phyloP scores from a whole-genome alignment of 2,329 filamentous ascomycete species.

The Diaporthe sp. region DNA sequence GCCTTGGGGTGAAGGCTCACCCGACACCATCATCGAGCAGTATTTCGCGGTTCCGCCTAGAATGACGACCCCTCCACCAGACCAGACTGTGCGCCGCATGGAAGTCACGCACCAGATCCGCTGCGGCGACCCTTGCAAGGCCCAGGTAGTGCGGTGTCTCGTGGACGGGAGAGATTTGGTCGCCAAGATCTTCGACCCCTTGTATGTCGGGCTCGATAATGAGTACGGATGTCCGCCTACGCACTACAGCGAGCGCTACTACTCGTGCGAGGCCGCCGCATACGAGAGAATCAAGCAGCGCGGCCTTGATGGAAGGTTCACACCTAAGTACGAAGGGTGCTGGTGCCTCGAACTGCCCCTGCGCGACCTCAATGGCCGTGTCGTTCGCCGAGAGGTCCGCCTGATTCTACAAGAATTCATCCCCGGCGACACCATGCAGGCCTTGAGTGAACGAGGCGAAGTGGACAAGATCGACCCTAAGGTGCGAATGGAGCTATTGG shows the following conservation, averaged over 20 bases:
- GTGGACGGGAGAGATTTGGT: background rate
- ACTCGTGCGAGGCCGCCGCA: constrained; percentile 11
- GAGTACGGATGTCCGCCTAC: background rate
- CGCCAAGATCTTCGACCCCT: constrained; percentile 22
- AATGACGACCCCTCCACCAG: background rate
- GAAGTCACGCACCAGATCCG: background rate
- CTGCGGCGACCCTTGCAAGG: background rate
- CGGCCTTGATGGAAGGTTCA: background rate
- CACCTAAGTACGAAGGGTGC: background rate
- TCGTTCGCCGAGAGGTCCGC: background rate
- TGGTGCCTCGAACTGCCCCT: constrained; percentile 5
- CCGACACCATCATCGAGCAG: background rate
- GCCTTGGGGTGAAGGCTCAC: background rate
- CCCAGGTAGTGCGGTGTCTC: background rate
- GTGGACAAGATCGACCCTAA: background rate
- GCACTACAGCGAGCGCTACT: background rate
- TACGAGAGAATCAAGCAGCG: background rate
- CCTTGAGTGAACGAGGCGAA: background rate
- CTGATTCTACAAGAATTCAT: constrained; percentile 11
- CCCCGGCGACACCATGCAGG: background rate
- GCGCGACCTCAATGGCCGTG: background rate
- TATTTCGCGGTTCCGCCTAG: background rate
- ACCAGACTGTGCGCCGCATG: background rate
- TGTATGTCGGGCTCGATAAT: background rate
- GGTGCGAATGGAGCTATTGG: background rate